Evolutionary conservation across 2,329 filamentous ascomycete genomes (phyloP).

Genomic region (Fusarium sp.): DNA sequence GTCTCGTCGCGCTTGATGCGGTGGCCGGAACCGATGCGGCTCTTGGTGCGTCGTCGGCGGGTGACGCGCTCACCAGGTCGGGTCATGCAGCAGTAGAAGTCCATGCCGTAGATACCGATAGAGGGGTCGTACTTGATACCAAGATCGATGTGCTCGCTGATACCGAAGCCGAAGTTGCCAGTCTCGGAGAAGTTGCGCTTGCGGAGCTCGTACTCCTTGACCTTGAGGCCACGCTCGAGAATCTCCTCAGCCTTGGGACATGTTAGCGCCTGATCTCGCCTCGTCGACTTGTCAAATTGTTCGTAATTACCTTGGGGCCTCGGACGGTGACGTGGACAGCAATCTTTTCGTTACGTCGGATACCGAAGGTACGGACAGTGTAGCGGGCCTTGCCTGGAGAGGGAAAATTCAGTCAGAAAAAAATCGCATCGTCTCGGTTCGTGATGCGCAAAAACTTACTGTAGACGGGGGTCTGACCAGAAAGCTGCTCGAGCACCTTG

Average conservation of each 20-base stretch:
- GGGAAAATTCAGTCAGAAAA: slow-evolving; percentile 26
- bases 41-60: slow-evolving; percentile 91
- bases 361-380: slow-evolving; percentile 99
- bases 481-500: slow-evolving; percentile 99
- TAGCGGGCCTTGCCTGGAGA: slow-evolving; percentile 95
- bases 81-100: slow-evolving; percentile 99
- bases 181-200: slow-evolving; percentile 99
- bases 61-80: slow-evolving; percentile 98
- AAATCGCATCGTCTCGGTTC: slow-evolving; percentile 24
- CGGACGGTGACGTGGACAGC: slow-evolving; percentile 99
- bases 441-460: slow-evolving; percentile 68
- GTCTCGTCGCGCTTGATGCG: slow-evolving; percentile 95
- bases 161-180: slow-evolving; percentile 99
- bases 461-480: slow-evolving; percentile 99
- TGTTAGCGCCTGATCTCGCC: slow-evolving; percentile 40
- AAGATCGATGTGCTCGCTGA: slow-evolving; percentile 99
- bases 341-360: slow-evolving; percentile 99
- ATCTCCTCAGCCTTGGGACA: slow-evolving; percentile 88
- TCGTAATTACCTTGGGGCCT: slow-evolving; percentile 76
- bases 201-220: slow-evolving; percentile 99
- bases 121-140: slow-evolving; percentile 99
- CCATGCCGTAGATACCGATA: slow-evolving; percentile 99
- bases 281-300: neutral
- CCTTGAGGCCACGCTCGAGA: slow-evolving; percentile 99
- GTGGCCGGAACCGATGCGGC: slow-evolving; percentile 88